Evolutionary conservation across 495 filamentous ascomycete genomes (phyloP), one percentile per base, ranked within the genome.

Genomic region (Xylaria longipes): DNA sequence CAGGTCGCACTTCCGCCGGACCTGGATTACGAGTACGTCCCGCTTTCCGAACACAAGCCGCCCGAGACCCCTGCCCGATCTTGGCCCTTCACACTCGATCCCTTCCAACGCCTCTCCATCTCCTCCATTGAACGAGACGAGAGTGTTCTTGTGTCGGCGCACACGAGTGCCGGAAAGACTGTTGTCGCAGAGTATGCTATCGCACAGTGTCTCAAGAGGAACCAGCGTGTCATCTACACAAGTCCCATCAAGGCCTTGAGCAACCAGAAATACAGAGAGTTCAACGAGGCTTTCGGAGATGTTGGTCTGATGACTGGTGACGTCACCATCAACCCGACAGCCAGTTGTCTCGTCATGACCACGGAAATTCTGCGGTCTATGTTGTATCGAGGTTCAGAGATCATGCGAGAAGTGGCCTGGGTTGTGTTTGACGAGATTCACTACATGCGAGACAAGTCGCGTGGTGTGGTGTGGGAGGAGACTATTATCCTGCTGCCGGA

Each of bases 351-450:
- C 67, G 96, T 99, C 74, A 99, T 99, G 96, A 99, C 96, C 4
- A 99, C 96, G 9, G 96, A 99, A 87, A 99, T 99, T 93, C 82
- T 99, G 74, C 91, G 96, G 58, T 98, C 96, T 7, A 99, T 99
- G 96, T 81, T 99, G 80, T 99, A 99, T 79, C 89, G 95, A 77
- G 96, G 96, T 70, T 98, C 96, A 5, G 96, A 99, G 82, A 97
- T 99, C 72, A 98, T 98, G 96, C 93, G 96, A 72, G 96, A 99
- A 84, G 97, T 98, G 5, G 93, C 89, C 31, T 98, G 96, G 96
- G 97, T 99, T 11, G 83, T 98, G 5, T 99, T 99, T 74, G 96
- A 99, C 79, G 96, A 99, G 81, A 97, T 99, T 61, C 96, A 99
- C 82, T 99, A 98, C 84, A 90, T 99, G 92, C 88, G 96, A 74